phyloP scores from a whole-genome alignment of 345 rosid species.

The Zanthoxylum bungeanum region DNA sequence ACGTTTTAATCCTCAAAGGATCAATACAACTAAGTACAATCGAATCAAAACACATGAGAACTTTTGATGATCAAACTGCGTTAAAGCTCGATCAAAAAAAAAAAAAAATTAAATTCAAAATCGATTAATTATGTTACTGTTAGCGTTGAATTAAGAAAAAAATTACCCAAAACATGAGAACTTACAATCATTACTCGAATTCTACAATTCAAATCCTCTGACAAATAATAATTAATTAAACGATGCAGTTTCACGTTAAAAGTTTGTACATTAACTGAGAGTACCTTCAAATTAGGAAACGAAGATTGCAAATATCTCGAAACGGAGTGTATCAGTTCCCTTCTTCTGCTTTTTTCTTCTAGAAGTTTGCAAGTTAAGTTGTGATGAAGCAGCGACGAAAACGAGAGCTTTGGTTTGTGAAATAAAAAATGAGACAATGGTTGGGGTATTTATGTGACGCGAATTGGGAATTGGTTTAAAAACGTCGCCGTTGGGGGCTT shows the following conservation, averaged over 20 bases:
- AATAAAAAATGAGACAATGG: too few relatives aligned
- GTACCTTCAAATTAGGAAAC: neutral
- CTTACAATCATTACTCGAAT: too few relatives aligned
- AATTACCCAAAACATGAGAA: too few relatives aligned
- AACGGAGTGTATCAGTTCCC: neutral
- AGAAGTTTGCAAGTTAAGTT: neutral
- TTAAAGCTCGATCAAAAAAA: neutral
- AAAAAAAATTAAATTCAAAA: neutral
- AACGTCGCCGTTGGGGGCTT: conserved; percentile 2
- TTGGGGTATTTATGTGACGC: neutral
- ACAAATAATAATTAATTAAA: too few relatives aligned
- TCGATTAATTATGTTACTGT: neutral
- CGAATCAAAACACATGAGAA: too few relatives aligned
- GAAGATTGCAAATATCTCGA: neutral
- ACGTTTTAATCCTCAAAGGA: too few relatives aligned
- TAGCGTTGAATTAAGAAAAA: neutral
- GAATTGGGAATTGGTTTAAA: neutral
- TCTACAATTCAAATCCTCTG: neutral
- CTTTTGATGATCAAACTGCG: too few relatives aligned
- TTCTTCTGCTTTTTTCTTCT: too few relatives aligned
- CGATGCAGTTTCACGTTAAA: too few relatives aligned
- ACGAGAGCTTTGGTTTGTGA: neutral
- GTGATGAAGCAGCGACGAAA: neutral
- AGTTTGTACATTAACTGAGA: too few relatives aligned
- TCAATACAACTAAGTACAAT: too few relatives aligned